Evolutionary conservation across 192 early-diverging fungal genomes (phyloP).

Genomic region (Backusella macrospora): DNA sequence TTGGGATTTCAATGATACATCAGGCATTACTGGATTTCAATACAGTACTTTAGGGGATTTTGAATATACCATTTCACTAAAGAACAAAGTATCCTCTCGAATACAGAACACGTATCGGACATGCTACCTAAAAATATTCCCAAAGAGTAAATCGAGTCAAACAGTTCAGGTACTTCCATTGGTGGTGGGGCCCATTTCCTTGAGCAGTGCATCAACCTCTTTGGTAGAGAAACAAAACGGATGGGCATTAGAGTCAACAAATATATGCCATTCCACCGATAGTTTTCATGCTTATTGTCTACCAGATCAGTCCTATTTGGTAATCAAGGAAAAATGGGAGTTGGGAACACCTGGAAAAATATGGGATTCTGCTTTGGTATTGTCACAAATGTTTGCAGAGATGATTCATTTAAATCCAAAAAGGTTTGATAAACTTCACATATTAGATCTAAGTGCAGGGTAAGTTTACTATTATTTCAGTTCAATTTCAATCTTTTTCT

Average conservation of each 20-base stretch:
- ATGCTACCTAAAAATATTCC: neutral
- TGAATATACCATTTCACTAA: constrained; percentile 5
- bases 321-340: constrained; percentile 40
- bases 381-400: constrained; percentile 37
- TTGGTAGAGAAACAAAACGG: neutral
- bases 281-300: constrained; percentile 24
- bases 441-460: constrained; percentile 52
- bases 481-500: no score
- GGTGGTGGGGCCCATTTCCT: constrained; percentile 12
- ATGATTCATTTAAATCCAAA: constrained; percentile 18
- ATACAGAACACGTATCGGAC: neutral
- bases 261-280: neutral
- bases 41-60: constrained; percentile 6
- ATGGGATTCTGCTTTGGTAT: constrained; percentile 52
- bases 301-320: constrained; percentile 5
- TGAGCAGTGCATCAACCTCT: neutral
- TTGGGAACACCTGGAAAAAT: constrained; percentile 46
- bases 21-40: constrained; percentile 4
- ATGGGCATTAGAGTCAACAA: neutral
- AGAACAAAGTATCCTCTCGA: neutral
- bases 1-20: constrained; percentile 3
- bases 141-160: neutral
- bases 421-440: constrained; percentile 29
- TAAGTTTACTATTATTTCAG: constrained; percentile 19
- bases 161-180: constrained; percentile 11